Evolutionary conservation across 108 stramenopile species (phyloP), one percentile per base, ranked within the genome.

Genomic region (Conticribra weissflogii): DNA sequence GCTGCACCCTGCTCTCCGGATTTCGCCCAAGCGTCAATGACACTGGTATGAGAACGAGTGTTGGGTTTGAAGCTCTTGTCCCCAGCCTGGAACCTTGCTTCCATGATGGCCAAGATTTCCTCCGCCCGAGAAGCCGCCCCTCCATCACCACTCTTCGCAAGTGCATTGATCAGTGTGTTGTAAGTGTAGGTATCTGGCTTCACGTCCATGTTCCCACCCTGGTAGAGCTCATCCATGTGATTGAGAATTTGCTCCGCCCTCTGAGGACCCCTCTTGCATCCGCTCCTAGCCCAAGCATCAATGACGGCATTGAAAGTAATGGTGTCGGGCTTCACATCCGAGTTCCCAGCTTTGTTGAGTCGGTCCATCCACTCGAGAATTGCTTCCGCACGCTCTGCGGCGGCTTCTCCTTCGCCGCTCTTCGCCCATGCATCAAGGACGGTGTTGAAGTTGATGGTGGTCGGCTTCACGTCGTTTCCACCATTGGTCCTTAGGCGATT

Each of bases 341-440:
- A 50, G 41, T 75, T 62, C 0, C 92, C 92, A 9, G 78, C 79
- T 59, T 90, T 90, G 67, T 87, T 66, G 3, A 93, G 85, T 24
- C 85, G 59, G 60, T 90, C 88, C 92, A 93, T 93, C 92, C 92
- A 93, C 61, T 93, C 88, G 25, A 93, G 76, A 71, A 93, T 93
- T 32, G 88, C 88, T 65, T 93, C 92, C 23, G 88, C 85, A 28
- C 92, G 76, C 57, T 93, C 92, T 9, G 92, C 92, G 9, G 92
- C 85, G 29, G 85, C 82, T 49, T 88, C 65, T 17, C 92, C 92
- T 36, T 88, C 88, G 15, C 86, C 84, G 76, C 84, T 86, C 72
- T 93, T 93, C 16, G 92, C 92, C 86, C 87, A 90, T 33, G 90
- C 87, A 82, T 91, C 87, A 12, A 86, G 61, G 0, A 92, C 87